Percentiles rank a stretch among this genome's conserved stretches.
phyloP scores from a whole-genome alignment of 2,329 filamentous ascomycete species.

The Alternaria longipes region DNA sequence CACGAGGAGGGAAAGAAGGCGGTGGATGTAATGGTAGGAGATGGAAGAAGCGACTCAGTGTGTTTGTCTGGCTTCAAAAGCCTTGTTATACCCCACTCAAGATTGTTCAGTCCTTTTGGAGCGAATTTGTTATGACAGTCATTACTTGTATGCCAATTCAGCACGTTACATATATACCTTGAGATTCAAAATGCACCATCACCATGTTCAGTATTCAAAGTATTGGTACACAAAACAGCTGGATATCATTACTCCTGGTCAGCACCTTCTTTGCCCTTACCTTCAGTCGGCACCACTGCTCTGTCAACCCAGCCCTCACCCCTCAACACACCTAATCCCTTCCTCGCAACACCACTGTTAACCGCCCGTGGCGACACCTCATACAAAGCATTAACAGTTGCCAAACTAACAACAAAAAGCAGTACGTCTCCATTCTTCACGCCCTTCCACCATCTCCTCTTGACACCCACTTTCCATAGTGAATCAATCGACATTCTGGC shows the following conservation, averaged over 20 bases:
- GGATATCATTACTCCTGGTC: constrained; percentile 7
- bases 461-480: constrained; percentile 92
- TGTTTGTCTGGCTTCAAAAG: constrained; percentile 14
- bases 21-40: constrained; percentile 31
- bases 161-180: background rate
- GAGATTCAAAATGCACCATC: background rate
- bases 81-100: constrained; percentile 27
- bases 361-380: constrained; percentile 75
- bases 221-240: background rate
- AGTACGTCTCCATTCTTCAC: constrained; percentile 84
- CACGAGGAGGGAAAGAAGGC: background rate
- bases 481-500: constrained; percentile 81
- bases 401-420: constrained; percentile 81
- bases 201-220: background rate
- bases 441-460: constrained; percentile 86
- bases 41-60: background rate
- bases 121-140: background rate
- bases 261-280: constrained; percentile 14
- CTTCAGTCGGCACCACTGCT: constrained; percentile 29
- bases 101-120: background rate
- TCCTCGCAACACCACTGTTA: constrained; percentile 72
- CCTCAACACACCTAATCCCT: constrained; percentile 75
- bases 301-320: constrained; percentile 81
- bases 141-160: background rate
- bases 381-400: constrained; percentile 79